Conservation (phyloP, 1,284 basidiomycete genomes). For the Phenoliferia sp. region DNA sequence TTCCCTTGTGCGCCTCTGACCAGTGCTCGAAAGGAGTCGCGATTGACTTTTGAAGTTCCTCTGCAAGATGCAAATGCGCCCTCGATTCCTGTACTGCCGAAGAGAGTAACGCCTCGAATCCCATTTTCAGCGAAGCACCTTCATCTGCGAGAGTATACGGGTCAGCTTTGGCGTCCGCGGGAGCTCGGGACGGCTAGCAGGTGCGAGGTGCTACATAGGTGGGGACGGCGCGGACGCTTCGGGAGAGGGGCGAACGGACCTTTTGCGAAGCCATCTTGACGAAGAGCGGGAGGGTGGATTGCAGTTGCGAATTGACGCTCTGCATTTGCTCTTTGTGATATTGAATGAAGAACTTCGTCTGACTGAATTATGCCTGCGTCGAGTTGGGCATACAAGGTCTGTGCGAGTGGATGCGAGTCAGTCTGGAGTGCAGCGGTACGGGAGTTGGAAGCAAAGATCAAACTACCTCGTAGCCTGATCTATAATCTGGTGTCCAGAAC, state of each 20-base stretch:
- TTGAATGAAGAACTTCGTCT: constrained; percentile 15
- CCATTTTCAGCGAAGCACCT: constrained; percentile 17
- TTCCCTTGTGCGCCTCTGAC: constrained; percentile 20
- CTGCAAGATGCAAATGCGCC: constrained; percentile 14
- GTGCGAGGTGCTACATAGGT: neutral
- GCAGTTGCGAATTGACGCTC: constrained; percentile 5
- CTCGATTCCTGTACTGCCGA: constrained; percentile 14
- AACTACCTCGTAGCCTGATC: constrained; percentile 8
- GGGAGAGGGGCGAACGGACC: constrained; percentile 7
- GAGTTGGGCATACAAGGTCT: constrained; percentile 14
- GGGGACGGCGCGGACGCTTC: neutral
- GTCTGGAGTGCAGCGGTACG: neutral
- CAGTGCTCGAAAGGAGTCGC: constrained; percentile 25
- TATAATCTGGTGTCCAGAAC: constrained; percentile 32
- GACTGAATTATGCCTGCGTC: constrained; percentile 10
- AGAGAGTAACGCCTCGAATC: constrained; percentile 25
- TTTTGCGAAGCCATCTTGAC: constrained; percentile 15
- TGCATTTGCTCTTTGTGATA: neutral
- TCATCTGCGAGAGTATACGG: constrained; percentile 18
- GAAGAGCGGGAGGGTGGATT: constrained; percentile 16
- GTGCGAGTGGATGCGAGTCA: neutral
- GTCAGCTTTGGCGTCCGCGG: neutral
- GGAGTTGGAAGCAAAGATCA: neutral
- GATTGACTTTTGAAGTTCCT: constrained; percentile 26
- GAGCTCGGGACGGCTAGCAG: too few relatives aligned